phyloP scores from a whole-genome alignment of 1,284 basidiomycete species.

The Tranzscheliella williamsii region DNA sequence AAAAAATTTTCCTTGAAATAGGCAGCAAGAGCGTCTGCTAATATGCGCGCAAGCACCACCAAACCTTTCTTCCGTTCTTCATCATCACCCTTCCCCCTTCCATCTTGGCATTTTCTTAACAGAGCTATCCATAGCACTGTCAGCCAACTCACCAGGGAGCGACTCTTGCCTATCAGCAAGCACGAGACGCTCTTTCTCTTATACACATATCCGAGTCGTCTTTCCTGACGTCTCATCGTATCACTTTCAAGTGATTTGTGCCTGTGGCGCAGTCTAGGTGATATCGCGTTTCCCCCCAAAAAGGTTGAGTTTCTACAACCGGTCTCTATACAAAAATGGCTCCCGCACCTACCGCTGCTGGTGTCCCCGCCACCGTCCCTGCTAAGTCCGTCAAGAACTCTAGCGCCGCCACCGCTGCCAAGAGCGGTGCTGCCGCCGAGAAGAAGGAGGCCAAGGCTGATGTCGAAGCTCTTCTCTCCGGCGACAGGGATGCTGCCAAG shows the following conservation, averaged over 20 bases:
- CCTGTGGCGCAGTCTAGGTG: background rate
- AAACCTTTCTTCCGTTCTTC: too few relatives aligned
- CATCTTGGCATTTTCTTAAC: conserved; percentile 17
- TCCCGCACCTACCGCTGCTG: conserved; percentile 46
- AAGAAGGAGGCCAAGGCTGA: conserved; percentile 62
- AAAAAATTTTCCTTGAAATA: too few relatives aligned
- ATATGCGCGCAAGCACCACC: too few relatives aligned
- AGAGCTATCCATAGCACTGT: conserved; percentile 40
- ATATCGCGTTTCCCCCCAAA: too few relatives aligned
- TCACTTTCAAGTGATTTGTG: background rate
- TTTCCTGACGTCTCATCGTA: too few relatives aligned
- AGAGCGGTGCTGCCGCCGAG: conserved; percentile 54
- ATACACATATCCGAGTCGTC: too few relatives aligned
- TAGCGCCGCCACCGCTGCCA: conserved; percentile 56
- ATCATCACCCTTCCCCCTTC: conserved; percentile 22
- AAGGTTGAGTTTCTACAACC: too few relatives aligned
- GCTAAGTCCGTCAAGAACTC: conserved; percentile 56
- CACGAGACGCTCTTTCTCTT: conserved; percentile 17
- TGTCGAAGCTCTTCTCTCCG: conserved; percentile 60
- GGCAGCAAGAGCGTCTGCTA: too few relatives aligned
- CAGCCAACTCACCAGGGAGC: conserved; percentile 7
- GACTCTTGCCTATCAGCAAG: conserved; percentile 17
- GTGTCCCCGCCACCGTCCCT: conserved; percentile 56
- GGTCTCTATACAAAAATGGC: conserved; percentile 32
- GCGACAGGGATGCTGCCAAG: conserved; percentile 62